Evolutionary conservation across 306 rosid species (phyloP), one percentile per base, ranked within the genome.

Genomic region (Malus asiatica): DNA sequence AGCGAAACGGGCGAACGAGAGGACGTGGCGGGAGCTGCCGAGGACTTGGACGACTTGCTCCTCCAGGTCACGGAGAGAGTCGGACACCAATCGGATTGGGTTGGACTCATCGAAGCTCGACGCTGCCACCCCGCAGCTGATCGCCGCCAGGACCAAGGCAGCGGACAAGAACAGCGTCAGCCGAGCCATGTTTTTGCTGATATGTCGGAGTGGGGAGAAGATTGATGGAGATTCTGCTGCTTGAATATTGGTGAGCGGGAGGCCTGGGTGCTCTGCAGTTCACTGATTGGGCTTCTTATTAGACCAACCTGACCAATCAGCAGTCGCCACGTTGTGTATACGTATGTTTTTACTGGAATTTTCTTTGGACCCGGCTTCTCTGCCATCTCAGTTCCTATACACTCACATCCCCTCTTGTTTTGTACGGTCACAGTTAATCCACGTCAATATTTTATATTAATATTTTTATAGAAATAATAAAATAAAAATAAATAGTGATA

Each of bases 1-100:
- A 74, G 93, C 96, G 75, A 90, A 95, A 51, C 99, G 97, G 18
- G 90, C 97, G 57, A 95, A 95, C 61, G 89, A 82, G 76, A 81
- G 76, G 71, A 93, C 91, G 29, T 76, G 87, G 73, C 80, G 79
- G 60, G 84, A 74, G 61, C 58, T 81, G 6, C 99, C 99, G 55
- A 95, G 45, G 77, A 88, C 91, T 15, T 77, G 85, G 61, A 82
- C 77, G 51, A 92, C 78, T 44, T 86, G 83, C 6, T 83, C 76
- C 57, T 95, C 92, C 55, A 86, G 4, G 7, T 87, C 87, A 3
- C 74, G 84, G 74, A 89, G 88, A 33, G 78, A 77, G 66, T 89
- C 92, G 6, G 97, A 79, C 0, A 77, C 92, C 78, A 89, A 40
- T 5, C 86, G 81, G 75, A 95, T 90, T 12, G 96, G 97, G 51